phyloP scores from a whole-genome alignment of 192 early-diverging fungal genomes.

The Phlyctochytrium arcticum region DNA sequence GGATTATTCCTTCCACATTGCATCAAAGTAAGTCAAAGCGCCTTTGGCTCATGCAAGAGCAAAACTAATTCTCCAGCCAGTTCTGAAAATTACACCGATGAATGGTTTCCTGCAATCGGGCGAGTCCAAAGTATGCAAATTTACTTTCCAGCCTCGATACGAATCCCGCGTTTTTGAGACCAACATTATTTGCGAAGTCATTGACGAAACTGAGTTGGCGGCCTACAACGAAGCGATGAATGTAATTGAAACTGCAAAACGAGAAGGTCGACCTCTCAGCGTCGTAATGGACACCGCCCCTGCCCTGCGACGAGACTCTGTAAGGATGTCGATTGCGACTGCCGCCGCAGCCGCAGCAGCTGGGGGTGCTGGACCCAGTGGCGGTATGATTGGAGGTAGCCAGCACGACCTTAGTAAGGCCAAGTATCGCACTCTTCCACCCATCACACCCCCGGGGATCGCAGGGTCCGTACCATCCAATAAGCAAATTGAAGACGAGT shows the following conservation, averaged over 20 bases:
- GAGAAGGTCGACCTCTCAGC: slow-evolving; percentile 29
- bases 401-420: slow-evolving; percentile 22
- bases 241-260: slow-evolving; percentile 23
- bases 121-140: slow-evolving; percentile 41
- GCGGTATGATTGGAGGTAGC: neutral
- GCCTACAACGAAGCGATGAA: slow-evolving; percentile 24
- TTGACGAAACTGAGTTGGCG: slow-evolving; percentile 43
- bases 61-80: neutral
- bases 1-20: slow-evolving; percentile 31
- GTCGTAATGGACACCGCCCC: slow-evolving; percentile 1
- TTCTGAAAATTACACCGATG: slow-evolving; percentile 33
- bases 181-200: slow-evolving; percentile 44
- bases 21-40: neutral
- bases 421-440: slow-evolving; percentile 34
- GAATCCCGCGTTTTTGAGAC: slow-evolving; percentile 29
- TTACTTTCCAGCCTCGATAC: slow-evolving; percentile 31
- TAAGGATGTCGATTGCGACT: neutral
- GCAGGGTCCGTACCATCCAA: neutral
- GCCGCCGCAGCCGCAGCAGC: no score
- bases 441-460: slow-evolving; percentile 24
- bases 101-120: slow-evolving; percentile 27
- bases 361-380: neutral
- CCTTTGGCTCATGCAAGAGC: neutral
- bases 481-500: neutral
- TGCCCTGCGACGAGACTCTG: slow-evolving; percentile 3